These are phyloP conservation scores for Dendrobium huoshanense DNA, from an alignment of 106 monocot genomes.

Conservation along the genomic window DNA sequence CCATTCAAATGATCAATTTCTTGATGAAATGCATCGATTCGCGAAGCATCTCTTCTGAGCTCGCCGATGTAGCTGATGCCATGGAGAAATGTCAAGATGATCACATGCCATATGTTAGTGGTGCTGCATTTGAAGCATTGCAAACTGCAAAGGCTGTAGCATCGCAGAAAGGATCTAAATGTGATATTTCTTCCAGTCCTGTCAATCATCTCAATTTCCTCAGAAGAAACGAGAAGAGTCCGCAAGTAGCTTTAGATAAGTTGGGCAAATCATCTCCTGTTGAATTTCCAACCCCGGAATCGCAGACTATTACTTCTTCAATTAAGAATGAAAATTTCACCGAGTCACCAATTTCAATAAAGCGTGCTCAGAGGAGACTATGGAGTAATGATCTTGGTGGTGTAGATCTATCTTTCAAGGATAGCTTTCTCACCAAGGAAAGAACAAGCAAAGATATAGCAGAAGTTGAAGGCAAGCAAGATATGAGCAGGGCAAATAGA, in stretches of 20 bases:
- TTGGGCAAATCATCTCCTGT: constrained; percentile 1
- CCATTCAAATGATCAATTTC: constrained; percentile 95
- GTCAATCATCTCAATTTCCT: constrained; percentile 24
- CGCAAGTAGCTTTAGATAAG: constrained; percentile 5
- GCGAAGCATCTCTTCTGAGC: constrained; percentile 54
- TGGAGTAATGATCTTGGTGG: constrained; percentile 46
- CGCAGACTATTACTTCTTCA: constrained; percentile 62
- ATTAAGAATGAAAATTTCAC: constrained; percentile 24
- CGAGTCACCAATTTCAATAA: constrained; percentile 48
- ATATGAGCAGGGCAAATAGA: constrained; percentile 3
- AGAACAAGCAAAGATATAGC: constrained; percentile 11
- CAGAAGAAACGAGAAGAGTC: constrained; percentile 22
- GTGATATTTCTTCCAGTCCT: constrained; percentile 38
- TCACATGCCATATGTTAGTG: constrained; percentile 69
- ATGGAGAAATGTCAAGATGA: constrained; percentile 76
- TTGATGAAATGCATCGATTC: constrained; percentile 90
- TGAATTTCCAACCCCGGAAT: constrained; percentile 67
- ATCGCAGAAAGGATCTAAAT: constrained; percentile 43
- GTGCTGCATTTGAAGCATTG: constrained; percentile 81
- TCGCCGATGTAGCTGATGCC: constrained; percentile 45
- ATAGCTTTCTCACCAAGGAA: constrained; percentile 49
- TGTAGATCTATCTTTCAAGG: constrained; percentile 75
- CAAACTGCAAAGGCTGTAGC: constrained; percentile 54
- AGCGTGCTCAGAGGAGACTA: constrained; percentile 47
- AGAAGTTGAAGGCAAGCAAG: constrained; percentile 10